Evolutionary conservation across 768 basidiomycete species (phyloP), one percentile per base, ranked within the genome.

Genomic region (Hygrophoropsis aurantiaca): DNA sequence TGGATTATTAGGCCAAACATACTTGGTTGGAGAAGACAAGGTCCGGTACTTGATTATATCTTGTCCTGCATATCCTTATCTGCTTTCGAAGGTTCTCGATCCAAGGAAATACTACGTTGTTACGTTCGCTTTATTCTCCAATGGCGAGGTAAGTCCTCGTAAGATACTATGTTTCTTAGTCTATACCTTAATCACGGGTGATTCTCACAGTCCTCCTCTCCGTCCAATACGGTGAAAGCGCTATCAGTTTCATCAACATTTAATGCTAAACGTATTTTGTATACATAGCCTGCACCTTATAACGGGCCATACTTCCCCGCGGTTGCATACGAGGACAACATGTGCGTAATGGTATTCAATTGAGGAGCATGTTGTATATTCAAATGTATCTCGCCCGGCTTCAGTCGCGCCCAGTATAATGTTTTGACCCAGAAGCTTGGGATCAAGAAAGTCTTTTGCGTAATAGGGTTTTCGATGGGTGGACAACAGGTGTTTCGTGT

Each of bases 301-400:
- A 78, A 79, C 49, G 80, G 80, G 0, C 78, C 80, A 6, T 81
- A 80, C 55, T 82, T 81, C 52, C 80, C 79, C 10, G 66, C 64
- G 9, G 69, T 81, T 7, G 75, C 78, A 15, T 82, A 81, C 52
- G 73, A 77, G 55, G 80, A 82, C 39, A 81, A 82, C 56, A 77
- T 80, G 80, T 77, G 52, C 56, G 67, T 35, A 20, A 15, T 43
- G n/a, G n/a, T n/a, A n/a, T n/a, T n/a, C n/a, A n/a, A n/a, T n/a
- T n/a, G n/a, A n/a, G n/a, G n/a, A n/a, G n/a, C n/a, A n/a, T n/a
- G n/a, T n/a, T n/a, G n/a, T 27, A 21, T 16, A 20, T 1, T 37
- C n/a, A 10, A 3, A 16, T 20, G 24, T 11, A 25, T 42, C 21
- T 15, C 15, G 40, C 13, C 8, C 42, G 49, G 15, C 13, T 13